Evolutionary conservation across 2,329 filamentous ascomycete genomes (phyloP), one percentile per base, ranked within the genome.

Genomic region (Ceratocystis variospora): DNA sequence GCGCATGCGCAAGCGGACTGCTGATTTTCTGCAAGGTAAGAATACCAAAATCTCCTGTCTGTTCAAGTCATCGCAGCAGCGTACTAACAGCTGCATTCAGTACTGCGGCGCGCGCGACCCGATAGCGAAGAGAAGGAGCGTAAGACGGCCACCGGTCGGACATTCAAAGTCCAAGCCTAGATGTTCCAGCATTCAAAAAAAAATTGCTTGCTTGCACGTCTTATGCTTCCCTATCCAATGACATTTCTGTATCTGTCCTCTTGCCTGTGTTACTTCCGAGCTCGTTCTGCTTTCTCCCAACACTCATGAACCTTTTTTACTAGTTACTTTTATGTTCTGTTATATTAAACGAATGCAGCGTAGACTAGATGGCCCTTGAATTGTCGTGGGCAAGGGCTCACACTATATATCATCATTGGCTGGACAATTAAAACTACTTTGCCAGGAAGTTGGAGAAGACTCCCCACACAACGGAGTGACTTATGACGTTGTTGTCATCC

Each of bases 41-140:
- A 71, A 48, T 41, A 1, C 17, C 7, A 17, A 50, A 31, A 22
- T 19, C 25, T 5, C n/a, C 19, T 28, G 37, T 17, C 45, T 17
- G 45, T 17, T n/a, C 3, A 15, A 37, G 17, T 7, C 17, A n/a
- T 37, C 17, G 5, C 17, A 8, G 31, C 28, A 17, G 2, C 55
- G 33, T 33, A 31, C 33, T 71, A 71, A 81, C 71, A 59, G 70
- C 63, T 62, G 45, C 69, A 25, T 68, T 41, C 72, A 96, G 93
- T 99, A n/a, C 83, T 99, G 70, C 93, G 95, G 75, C 86, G 95
- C 79, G 94, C 94, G 68, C 84, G 94, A 72, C 95, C 94, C 55
- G 94, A 99, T 75, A 91, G 87, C 72, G 93, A 97, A 77, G 94
- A 97, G 77, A 93, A 93, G 79, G 95, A 99, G 79, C 87, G 90